Conservation (phyloP, 768 basidiomycete species). For the Agrocybe praecox region DNA sequence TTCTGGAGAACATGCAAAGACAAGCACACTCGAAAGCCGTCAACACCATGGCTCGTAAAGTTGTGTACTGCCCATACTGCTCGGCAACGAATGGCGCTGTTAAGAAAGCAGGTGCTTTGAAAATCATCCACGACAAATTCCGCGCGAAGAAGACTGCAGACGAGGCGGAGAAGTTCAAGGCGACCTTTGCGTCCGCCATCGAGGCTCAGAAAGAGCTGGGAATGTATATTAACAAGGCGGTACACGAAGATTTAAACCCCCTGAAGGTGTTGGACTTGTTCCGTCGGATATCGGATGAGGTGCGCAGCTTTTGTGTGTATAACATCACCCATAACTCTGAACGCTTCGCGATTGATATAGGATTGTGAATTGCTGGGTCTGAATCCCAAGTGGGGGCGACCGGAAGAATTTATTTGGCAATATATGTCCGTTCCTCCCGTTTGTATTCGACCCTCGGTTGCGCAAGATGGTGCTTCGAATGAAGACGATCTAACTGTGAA, state of each 20-base stretch:
- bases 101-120: constrained; percentile 93
- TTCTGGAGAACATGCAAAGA: constrained; percentile 92
- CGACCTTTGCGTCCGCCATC: constrained; percentile 78
- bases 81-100: constrained; percentile 92
- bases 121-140: constrained; percentile 98
- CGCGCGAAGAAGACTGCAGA: constrained; percentile 90
- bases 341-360: constrained; percentile 36
- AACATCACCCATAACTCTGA: neutral
- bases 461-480: constrained; percentile 97
- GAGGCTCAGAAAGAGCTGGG: constrained; percentile 87
- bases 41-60: constrained; percentile 85
- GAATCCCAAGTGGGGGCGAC: constrained; percentile 85
- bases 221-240: constrained; percentile 83
- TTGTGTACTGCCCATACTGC: constrained; percentile 91
- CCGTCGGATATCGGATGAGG: constrained; percentile 90
- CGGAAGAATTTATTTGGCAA: constrained; percentile 99
- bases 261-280: constrained; percentile 93
- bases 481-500: constrained; percentile 99
- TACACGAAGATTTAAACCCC: constrained; percentile 92
- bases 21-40: constrained; percentile 83
- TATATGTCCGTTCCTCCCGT: constrained; percentile 98
- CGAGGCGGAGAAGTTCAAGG: constrained; percentile 87
- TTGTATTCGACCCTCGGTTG: constrained; percentile 95
- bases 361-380: constrained; percentile 95
- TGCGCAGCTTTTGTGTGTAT: constrained; percentile 28